phyloP scores from a whole-genome alignment of 1,284 basidiomycete species.

The Veloboletus limbatus region DNA sequence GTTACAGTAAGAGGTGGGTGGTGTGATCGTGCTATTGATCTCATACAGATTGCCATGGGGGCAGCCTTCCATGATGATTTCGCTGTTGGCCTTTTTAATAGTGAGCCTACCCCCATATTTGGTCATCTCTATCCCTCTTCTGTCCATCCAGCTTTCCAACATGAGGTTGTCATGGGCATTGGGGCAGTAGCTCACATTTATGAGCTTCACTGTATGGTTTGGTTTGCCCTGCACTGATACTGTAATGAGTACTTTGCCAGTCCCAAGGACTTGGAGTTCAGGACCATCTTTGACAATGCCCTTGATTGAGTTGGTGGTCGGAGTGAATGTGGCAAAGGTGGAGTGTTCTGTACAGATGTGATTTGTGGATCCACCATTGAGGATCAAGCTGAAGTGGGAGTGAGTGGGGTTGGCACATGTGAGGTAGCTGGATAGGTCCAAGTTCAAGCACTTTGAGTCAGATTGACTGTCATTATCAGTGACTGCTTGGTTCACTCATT shows the following conservation, averaged over 20 bases:
- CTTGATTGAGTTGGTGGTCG: slow-evolving; percentile 3
- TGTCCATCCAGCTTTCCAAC: slow-evolving; percentile 13
- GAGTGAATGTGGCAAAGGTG: slow-evolving; percentile 12
- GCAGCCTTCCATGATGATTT: background rate
- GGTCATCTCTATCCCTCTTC: background rate
- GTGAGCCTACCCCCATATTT: background rate
- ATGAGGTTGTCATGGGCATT: slow-evolving; percentile 12
- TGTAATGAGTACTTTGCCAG: background rate
- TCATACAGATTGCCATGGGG: background rate
- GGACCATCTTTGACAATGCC: slow-evolving; percentile 13
- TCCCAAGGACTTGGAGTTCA: slow-evolving; percentile 1
- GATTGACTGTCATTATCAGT: background rate
- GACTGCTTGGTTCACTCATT: background rate
- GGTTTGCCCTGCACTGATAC: slow-evolving; percentile 5
- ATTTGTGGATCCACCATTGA: slow-evolving; percentile 6
- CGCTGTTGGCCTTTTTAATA: background rate
- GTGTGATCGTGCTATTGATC: background rate
- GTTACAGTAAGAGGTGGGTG: background rate
- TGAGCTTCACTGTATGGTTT: slow-evolving; percentile 9
- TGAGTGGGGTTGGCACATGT: background rate
- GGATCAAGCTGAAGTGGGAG: slow-evolving; percentile 10
- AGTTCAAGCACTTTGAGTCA: background rate
- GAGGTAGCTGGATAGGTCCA: background rate
- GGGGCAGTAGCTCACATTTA: slow-evolving; percentile 13
- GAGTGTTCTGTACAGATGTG: slow-evolving; percentile 9